Percentiles rank a stretch among this genome's conserved stretches.
These are phyloP conservation scores for Lyophyllum semitale DNA, from an alignment of 768 basidiomycete genomes.

Conservation along the genomic window DNA sequence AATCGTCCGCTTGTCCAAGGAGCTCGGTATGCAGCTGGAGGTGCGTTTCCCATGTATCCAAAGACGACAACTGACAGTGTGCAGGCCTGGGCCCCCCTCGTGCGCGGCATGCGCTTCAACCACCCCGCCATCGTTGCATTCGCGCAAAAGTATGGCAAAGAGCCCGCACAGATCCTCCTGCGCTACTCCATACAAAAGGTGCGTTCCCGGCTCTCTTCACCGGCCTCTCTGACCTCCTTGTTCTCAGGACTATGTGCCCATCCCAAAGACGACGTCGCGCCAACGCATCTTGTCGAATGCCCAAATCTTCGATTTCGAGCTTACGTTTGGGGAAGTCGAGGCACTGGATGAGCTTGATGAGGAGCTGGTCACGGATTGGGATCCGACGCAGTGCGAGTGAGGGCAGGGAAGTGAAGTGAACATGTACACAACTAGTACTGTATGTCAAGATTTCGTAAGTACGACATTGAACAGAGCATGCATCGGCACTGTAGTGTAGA, in stretches of 20 bases:
- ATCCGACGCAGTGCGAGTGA: constrained; percentile 32
- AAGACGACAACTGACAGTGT: no score
- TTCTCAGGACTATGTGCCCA: constrained; percentile 54
- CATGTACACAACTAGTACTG: neutral
- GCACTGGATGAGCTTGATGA: constrained; percentile 56
- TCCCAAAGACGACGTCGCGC: constrained; percentile 64
- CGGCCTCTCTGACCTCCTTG: neutral
- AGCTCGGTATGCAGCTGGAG: constrained; percentile 62
- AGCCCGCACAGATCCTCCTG: constrained; percentile 61
- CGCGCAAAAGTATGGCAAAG: constrained; percentile 56
- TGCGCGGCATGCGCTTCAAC: constrained; percentile 63
- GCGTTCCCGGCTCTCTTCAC: constrained; percentile 2
- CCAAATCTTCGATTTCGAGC: constrained; percentile 64
- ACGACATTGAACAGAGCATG: no score
- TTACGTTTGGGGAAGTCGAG: constrained; percentile 49
- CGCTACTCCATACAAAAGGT: constrained; percentile 84
- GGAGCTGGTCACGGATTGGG: constrained; percentile 53
- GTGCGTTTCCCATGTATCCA: constrained; percentile 45
- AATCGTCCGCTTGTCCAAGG: constrained; percentile 59
- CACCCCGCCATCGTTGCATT: constrained; percentile 56
- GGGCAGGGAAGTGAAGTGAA: neutral
- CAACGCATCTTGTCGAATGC: constrained; percentile 58
- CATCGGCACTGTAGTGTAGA: constrained; percentile 14
- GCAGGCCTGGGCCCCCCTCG: constrained; percentile 78
- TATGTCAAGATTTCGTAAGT: neutral